phyloP scores from a whole-genome alignment of 805 yeast genomes.

The Scheffersomyces coipomensis region DNA sequence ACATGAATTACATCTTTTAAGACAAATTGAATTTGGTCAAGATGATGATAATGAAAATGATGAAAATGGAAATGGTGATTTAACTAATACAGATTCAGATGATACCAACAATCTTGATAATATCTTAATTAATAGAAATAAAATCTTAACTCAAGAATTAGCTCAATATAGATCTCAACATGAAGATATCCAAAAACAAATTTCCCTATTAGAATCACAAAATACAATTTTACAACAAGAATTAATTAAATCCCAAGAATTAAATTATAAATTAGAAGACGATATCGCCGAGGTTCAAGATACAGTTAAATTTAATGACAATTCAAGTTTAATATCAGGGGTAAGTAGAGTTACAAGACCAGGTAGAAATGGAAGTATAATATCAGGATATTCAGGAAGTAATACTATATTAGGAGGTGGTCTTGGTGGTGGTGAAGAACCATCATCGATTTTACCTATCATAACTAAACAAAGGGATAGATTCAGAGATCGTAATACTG shows the following conservation, averaged over 20 bases:
- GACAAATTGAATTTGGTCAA: constrained; percentile 72
- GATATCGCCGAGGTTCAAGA: constrained; percentile 66
- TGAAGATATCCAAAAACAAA: constrained; percentile 41
- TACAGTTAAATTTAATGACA: constrained; percentile 51
- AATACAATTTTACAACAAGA: constrained; percentile 34
- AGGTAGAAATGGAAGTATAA: constrained; percentile 26
- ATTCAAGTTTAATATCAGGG: constrained; percentile 68
- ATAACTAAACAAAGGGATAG: constrained; percentile 94
- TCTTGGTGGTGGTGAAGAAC: constrained; percentile 7
- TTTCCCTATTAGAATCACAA: constrained; percentile 38
- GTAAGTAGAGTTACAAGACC: constrained; percentile 23
- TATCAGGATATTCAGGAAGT: constrained; percentile 25
- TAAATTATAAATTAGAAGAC: constrained; percentile 66
- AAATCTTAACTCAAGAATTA: constrained; percentile 66
- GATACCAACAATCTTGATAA: constrained; percentile 44
- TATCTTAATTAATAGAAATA: constrained; percentile 68
- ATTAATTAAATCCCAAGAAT: constrained; percentile 37
- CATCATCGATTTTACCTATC: constrained; percentile 66
- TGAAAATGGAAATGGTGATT: constrained; percentile 24
- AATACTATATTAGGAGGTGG: no score
- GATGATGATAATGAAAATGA: constrained; percentile 31
- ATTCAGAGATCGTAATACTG: constrained; percentile 78
- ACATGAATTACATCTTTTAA: constrained; percentile 67
- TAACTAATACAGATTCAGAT: no score
- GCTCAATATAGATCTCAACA: constrained; percentile 63